Evolutionary conservation across 2,329 filamentous ascomycete genomes (phyloP).

Genomic region (Cytospora schulzeri): DNA sequence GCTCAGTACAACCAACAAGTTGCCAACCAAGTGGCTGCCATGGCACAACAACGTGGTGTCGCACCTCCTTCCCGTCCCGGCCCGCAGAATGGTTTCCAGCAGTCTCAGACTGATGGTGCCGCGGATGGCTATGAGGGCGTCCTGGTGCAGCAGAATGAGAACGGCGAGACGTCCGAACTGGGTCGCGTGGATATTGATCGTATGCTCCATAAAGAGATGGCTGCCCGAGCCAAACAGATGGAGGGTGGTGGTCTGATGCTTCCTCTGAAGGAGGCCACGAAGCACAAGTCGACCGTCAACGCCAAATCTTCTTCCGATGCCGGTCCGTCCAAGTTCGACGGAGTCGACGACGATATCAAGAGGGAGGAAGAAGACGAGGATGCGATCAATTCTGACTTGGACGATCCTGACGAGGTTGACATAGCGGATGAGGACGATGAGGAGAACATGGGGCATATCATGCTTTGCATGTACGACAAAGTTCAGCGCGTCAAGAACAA

Average conservation of each 20-base stretch:
- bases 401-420: slow-evolving; percentile 85
- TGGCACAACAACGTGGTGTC: slow-evolving; percentile 34
- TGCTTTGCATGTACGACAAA: slow-evolving; percentile 99
- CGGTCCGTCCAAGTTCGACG: slow-evolving; percentile 49
- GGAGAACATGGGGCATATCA: slow-evolving; percentile 81
- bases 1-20: slow-evolving; percentile 39
- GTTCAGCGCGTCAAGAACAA: slow-evolving; percentile 99
- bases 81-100: slow-evolving; percentile 42
- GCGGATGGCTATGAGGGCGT: slow-evolving; percentile 62
- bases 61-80: slow-evolving; percentile 29
- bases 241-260: slow-evolving; percentile 78
- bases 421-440: slow-evolving; percentile 87
- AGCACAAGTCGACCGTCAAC: slow-evolving; percentile 37
- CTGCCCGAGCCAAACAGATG: slow-evolving; percentile 66
- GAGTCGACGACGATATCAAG: slow-evolving; percentile 61
- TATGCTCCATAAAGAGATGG: slow-evolving; percentile 69
- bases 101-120: slow-evolving; percentile 76
- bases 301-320: slow-evolving; percentile 31
- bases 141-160: slow-evolving; percentile 57
- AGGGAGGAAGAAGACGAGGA: slow-evolving; percentile 78
- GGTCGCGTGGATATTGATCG: slow-evolving; percentile 67
- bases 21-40: slow-evolving; percentile 36
- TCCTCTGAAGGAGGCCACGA: slow-evolving; percentile 61
- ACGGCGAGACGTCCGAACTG: slow-evolving; percentile 57
- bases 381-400: slow-evolving; percentile 96